A percentile compares a stretch with the other conserved stretches of the same genome.
Conservation (phyloP, 345 rosid species). For the Populus nigra region DNA sequence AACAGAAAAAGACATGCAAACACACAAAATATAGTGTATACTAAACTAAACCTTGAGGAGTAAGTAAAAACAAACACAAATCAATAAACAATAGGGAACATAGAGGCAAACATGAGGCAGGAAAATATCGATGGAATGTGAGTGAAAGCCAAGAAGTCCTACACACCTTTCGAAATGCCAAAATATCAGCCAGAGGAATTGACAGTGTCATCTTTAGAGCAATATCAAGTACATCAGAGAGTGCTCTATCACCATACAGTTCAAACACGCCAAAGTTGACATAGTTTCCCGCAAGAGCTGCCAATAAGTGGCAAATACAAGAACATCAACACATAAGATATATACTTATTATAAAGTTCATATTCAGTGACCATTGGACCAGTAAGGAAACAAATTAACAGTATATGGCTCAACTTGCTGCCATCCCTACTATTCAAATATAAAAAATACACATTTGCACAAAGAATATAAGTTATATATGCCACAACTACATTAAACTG, state of each 20-base stretch:
- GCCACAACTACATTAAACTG: neutral
- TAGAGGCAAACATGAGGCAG: neutral
- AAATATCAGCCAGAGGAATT: slow-evolving; percentile 85
- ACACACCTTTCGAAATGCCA: slow-evolving; percentile 89
- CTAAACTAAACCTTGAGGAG: neutral
- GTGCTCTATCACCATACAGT: slow-evolving; percentile 96
- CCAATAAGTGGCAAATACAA: slow-evolving; percentile 25
- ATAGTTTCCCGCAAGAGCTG: slow-evolving; percentile 93
- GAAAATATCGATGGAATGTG: neutral
- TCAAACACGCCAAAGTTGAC: slow-evolving; percentile 98
- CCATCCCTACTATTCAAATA: neutral
- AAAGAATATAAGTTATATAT: neutral
- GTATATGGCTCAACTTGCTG: neutral
- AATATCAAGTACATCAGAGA: slow-evolving; percentile 88
- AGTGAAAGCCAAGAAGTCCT: neutral
- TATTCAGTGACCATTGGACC: neutral
- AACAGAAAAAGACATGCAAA: neutral
- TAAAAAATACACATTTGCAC: neutral
- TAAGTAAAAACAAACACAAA: neutral
- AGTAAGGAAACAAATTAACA: neutral
- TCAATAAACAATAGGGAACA: neutral
- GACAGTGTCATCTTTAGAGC: slow-evolving; percentile 85
- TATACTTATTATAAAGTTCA: neutral
- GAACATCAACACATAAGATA: slow-evolving; percentile 3
- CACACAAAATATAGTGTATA: neutral